Conservation (phyloP, 23 red algal genomes). For the Chondrus crispus region DNA sequence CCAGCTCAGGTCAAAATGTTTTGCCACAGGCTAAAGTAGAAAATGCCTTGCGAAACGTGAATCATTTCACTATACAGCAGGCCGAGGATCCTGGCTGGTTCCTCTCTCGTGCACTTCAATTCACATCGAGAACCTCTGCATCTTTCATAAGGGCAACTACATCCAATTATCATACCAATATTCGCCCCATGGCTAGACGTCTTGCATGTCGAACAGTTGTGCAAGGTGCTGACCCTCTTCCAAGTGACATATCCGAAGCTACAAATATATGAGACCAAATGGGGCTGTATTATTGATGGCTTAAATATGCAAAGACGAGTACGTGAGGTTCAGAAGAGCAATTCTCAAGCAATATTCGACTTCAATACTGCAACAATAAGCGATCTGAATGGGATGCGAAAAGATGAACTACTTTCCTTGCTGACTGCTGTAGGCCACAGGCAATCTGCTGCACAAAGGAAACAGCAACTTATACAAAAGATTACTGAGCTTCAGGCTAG, state of each 20-base stretch:
- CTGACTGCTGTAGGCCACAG: background rate
- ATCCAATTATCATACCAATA: background rate
- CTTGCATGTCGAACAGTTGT: no score
- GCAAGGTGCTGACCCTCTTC: no score
- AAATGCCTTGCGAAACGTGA: background rate
- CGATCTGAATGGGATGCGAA: no score
- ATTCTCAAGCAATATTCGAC: no score
- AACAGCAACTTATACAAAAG: background rate
- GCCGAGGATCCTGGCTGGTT: conserved; percentile 9
- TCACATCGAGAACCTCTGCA: background rate
- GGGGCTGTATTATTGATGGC: background rate
- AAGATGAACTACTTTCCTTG: background rate
- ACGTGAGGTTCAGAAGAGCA: no score
- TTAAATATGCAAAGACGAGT: background rate
- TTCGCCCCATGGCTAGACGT: no score
- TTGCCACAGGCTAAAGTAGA: background rate
- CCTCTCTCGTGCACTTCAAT: background rate
- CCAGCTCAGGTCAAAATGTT: background rate
- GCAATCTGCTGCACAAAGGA: background rate
- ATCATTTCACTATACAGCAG: background rate
- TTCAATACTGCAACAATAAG: no score
- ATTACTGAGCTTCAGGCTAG: background rate
- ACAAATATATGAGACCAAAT: no score
- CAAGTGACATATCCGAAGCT: no score
- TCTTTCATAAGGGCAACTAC: background rate